Evolutionary conservation across 495 filamentous ascomycete genomes (phyloP).

Genomic region (Parmelia sp.): DNA sequence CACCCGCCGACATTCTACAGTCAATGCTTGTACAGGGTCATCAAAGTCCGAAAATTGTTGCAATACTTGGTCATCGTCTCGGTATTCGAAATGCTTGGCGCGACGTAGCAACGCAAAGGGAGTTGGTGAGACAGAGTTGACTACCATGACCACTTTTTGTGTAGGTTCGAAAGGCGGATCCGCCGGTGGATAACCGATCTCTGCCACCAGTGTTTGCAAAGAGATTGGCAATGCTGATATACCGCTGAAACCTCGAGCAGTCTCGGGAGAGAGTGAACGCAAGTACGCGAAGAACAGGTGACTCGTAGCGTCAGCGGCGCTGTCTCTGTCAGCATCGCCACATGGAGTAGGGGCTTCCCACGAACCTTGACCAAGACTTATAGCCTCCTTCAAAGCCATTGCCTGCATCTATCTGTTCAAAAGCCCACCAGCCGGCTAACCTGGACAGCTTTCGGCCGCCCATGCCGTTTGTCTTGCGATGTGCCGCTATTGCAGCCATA

Average conservation of each 20-base stretch:
- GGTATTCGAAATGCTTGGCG: constrained; percentile 91
- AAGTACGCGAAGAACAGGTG: constrained; percentile 98
- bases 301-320: constrained; percentile 89
- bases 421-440: constrained; percentile 98
- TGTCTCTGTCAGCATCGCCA: constrained; percentile 34
- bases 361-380: constrained; percentile 67
- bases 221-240: constrained; percentile 85
- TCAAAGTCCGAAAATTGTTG: constrained; percentile 81
- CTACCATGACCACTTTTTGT: constrained; percentile 91
- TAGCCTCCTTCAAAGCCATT: constrained; percentile 97
- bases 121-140: constrained; percentile 90
- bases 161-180: constrained; percentile 71
- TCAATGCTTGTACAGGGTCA: constrained; percentile 80
- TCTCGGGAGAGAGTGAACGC: constrained; percentile 77
- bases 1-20: constrained; percentile 88
- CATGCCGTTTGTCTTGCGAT: constrained; percentile 89
- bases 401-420: constrained; percentile 76
- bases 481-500: constrained; percentile 70
- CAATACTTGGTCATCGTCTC: constrained; percentile 76
- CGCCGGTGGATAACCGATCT: constrained; percentile 92
- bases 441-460: constrained; percentile 90
- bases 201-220: constrained; percentile 79
- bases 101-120: constrained; percentile 86
- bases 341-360: constrained; percentile 1
- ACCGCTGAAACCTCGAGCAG: constrained; percentile 57